Evolutionary conservation across 2,329 filamentous ascomycete genomes (phyloP), one percentile per base, ranked within the genome.

Genomic region (Trichoderma koningiopsis): DNA sequence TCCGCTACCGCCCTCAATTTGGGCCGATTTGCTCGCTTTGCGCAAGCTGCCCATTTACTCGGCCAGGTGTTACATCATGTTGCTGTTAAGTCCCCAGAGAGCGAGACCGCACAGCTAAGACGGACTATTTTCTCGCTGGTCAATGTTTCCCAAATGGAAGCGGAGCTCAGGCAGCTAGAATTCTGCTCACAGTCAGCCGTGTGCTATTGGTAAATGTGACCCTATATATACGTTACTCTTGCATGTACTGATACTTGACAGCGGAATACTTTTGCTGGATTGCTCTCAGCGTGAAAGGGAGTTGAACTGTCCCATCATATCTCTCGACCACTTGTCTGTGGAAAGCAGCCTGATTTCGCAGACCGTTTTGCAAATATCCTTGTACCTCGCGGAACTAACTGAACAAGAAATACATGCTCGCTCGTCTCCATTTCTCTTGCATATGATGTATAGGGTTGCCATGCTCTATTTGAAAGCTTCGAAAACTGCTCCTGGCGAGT

Each of bases 1-100:
- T 56, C 67, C 2, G 68, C 70, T 24, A 69, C 11, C n/a, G 58
- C 57, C 1, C 52, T 70, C 27, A 47, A 35, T 27, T 19, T 71
- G 24, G 70, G 70, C 13, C 62, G 67, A 33, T 71, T 71, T 63
- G 70, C 70, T 4, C 67, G 70, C 8, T 71, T 71, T 31, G 70
- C 67, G 13, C 70, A 71, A 29, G 67, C 61, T 24, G 70, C 67
- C 13, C 70, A 68, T 52, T 43, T 71, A 29, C 61, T 71, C 27
- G 69, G 70, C 35, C 68, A 71, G 29, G 70, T 68, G 19, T 35
- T 71, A 7, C 60, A 24, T 2, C 60, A 65, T 4, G 52, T 65
- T 27, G 52, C 40, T 27, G 62, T 70, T 47, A 40, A 57, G 24
- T 63, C n/a, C 5, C 27, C 40, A 2, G 64, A 67, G 40, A 59